Evolutionary conservation across 2,329 filamentous ascomycete species (phyloP).

Genomic region (Colletotrichum sp.): DNA sequence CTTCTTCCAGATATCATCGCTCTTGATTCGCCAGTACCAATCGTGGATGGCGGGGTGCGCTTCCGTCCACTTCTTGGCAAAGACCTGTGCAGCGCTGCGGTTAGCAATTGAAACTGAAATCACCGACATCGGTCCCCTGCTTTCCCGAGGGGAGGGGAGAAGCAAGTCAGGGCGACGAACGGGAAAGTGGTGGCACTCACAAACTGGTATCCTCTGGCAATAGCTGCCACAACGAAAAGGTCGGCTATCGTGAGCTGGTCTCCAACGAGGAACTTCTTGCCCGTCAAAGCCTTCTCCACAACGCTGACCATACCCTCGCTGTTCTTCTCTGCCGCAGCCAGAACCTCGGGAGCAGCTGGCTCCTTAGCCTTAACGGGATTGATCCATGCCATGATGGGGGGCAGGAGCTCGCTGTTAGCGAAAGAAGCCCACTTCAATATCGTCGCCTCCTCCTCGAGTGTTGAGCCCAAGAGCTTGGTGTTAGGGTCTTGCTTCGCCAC

Average conservation of each 20-base stretch:
- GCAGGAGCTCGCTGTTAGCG: constrained; percentile 9
- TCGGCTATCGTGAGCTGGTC: constrained; percentile 8
- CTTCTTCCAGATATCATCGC: constrained; percentile 11
- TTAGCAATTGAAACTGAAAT: neutral
- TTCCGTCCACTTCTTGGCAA: constrained; percentile 11
- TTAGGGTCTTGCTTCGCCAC: constrained; percentile 9
- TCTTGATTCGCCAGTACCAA: constrained; percentile 15
- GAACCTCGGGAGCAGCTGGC: neutral
- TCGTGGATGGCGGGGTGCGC: neutral
- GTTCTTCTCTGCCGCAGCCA: constrained; percentile 6
- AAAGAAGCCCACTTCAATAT: constrained; percentile 13
- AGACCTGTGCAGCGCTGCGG: neutral
- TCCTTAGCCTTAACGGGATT: constrained; percentile 2
- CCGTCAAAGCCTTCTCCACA: constrained; percentile 10
- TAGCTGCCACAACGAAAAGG: neutral
- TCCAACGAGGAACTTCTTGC: constrained; percentile 10
- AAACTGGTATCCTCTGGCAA: constrained; percentile 8
- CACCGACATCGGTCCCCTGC: neutral
- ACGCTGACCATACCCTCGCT: constrained; percentile 12
- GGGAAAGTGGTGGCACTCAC: neutral
- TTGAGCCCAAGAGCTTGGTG: constrained; percentile 7
- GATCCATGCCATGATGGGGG: constrained; percentile 14
- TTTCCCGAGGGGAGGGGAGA: neutral
- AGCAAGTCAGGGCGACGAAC: neutral
- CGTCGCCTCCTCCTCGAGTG: constrained; percentile 6